phyloP scores from a whole-genome alignment of 2,329 filamentous ascomycete species.

The Aspergillus pseudoglaucus region DNA sequence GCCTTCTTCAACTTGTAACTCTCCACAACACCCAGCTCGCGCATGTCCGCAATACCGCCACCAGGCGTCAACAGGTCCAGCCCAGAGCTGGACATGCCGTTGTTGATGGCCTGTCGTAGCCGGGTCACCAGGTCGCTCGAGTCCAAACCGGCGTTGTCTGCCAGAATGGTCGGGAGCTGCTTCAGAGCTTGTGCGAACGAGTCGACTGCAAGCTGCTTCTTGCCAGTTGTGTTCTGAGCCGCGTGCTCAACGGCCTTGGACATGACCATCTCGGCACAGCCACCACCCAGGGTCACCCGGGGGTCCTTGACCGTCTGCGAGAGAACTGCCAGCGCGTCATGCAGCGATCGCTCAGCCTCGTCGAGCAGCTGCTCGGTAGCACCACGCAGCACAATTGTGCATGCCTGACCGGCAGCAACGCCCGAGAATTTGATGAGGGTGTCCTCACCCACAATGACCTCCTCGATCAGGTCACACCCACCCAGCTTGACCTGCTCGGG shows the following conservation, averaged over 20 bases:
- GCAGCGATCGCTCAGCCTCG: constrained; percentile 90
- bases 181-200: constrained; percentile 82
- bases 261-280: constrained; percentile 98
- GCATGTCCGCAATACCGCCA: constrained; percentile 91
- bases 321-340: constrained; percentile 91
- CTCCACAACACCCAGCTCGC: constrained; percentile 89
- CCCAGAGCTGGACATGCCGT: constrained; percentile 86
- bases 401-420: constrained; percentile 86
- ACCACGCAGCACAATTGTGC: constrained; percentile 92
- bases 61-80: constrained; percentile 84
- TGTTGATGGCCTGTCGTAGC: constrained; percentile 88
- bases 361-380: constrained; percentile 96
- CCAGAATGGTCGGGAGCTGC: constrained; percentile 91
- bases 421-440: constrained; percentile 96
- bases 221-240: constrained; percentile 89
- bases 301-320: constrained; percentile 96
- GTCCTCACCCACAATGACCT: constrained; percentile 97
- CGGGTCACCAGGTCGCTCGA: constrained; percentile 89
- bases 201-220: constrained; percentile 90
- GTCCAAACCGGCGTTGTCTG: constrained; percentile 94
- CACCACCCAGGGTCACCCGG: constrained; percentile 86
- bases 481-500: constrained; percentile 95
- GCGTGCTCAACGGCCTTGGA: constrained; percentile 93
- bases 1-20: constrained; percentile 98
- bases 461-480: constrained; percentile 90